Conservation (phyloP, 2,329 filamentous ascomycete genomes). For the Trichoderma simmonsii region DNA sequence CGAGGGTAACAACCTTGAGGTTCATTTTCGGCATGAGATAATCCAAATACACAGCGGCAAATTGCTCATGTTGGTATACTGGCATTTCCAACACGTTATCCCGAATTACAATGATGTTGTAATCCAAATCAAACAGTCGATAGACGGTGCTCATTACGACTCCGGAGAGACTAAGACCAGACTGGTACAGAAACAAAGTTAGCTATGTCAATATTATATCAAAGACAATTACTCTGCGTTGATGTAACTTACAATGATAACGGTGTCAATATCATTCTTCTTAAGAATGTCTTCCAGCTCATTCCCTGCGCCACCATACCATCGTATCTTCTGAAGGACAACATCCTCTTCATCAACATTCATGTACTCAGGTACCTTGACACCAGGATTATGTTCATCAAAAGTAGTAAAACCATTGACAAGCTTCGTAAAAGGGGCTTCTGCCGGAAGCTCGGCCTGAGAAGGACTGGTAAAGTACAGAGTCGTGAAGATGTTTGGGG, state of each 20-base stretch:
- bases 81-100: conserved; percentile 32
- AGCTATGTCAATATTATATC: neutral
- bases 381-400: conserved; percentile 25
- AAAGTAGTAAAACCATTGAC: conserved; percentile 28
- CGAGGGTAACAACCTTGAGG: neutral
- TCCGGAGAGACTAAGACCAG: conserved; percentile 39
- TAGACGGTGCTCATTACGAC: conserved; percentile 43
- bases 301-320: conserved; percentile 41
- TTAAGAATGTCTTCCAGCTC: conserved; percentile 39
- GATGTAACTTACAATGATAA: conserved; percentile 33
- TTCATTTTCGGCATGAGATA: conserved; percentile 18
- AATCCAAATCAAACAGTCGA: conserved; percentile 42
- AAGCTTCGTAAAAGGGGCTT: conserved; percentile 33
- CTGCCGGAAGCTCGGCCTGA: conserved; percentile 34
- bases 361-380: conserved; percentile 35
- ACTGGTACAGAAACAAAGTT: conserved; percentile 24
- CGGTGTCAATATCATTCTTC: conserved; percentile 39
- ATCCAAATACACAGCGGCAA: neutral
- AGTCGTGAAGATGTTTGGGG: conserved; percentile 39
- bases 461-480: conserved; percentile 31
- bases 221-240: neutral
- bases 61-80: neutral
- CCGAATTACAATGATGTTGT: conserved; percentile 39
- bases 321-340: conserved; percentile 40
- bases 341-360: conserved; percentile 33